These are phyloP conservation scores for Onygenales sp. DNA, from an alignment of 2,329 filamentous ascomycete species.

Conservation along the genomic window DNA sequence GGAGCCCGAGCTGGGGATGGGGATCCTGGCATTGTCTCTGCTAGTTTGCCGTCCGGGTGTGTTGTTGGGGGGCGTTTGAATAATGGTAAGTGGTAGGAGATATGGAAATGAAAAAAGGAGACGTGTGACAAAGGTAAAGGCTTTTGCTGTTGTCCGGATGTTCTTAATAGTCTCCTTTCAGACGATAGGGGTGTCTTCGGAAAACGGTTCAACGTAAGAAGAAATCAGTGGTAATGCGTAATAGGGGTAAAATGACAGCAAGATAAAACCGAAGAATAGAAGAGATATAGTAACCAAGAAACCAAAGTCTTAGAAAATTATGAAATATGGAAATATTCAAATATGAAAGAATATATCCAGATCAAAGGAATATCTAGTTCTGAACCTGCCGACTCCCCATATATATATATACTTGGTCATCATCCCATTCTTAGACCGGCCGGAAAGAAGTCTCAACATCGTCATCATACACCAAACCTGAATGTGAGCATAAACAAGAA, in stretches of 20 bases:
- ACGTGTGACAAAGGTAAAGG: not conserved
- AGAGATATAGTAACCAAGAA: no score
- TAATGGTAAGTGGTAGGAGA: not conserved
- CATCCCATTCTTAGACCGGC: not conserved
- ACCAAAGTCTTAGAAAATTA: no score
- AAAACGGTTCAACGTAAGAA: no score
- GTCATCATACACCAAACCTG: not conserved
- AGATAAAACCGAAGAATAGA: no score
- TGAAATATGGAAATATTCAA: no score
- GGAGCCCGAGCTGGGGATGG: constrained; percentile 13
- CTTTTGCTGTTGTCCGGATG: not conserved
- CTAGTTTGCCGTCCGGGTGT: not conserved
- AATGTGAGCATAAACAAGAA: not conserved
- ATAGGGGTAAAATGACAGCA: no score
- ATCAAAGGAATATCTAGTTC: not conserved
- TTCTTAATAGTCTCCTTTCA: not conserved
- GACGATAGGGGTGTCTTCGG: not conserved
- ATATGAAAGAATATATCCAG: not conserved
- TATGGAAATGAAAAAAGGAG: not conserved
- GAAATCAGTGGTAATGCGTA: no score
- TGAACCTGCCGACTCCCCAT: not conserved
- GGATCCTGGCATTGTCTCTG: constrained; percentile 14
- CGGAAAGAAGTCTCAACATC: not conserved
- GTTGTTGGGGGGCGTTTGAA: not conserved
- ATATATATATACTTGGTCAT: not conserved